Percentiles rank a stretch among this genome's conserved stretches.
Conservation (phyloP, 352 stramenopile species). For the Phytophthora agathidicida region DNA sequence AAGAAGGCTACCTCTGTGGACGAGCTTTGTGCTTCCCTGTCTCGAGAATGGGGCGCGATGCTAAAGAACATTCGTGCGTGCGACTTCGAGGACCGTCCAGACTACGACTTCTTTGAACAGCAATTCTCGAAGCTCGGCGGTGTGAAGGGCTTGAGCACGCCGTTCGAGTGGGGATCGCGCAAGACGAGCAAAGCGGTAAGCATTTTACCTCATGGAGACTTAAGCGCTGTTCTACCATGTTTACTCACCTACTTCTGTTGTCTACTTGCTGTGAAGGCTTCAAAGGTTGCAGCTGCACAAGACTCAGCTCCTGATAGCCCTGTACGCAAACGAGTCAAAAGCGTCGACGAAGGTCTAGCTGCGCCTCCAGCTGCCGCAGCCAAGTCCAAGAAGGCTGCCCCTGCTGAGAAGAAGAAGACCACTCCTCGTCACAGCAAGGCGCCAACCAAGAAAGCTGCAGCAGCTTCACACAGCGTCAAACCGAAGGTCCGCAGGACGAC, state of each 20-base stretch:
- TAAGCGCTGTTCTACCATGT: neutral
- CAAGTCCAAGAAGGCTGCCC: constrained; percentile 20
- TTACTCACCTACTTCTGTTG: neutral
- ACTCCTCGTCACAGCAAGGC: constrained; percentile 15
- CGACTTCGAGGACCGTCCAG: constrained; percentile 75
- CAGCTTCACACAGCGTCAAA: constrained; percentile 2
- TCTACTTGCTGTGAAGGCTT: constrained; percentile 9
- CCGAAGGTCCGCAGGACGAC: constrained; percentile 16
- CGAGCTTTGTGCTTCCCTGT: constrained; percentile 61
- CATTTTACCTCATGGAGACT: neutral
- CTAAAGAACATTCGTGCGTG: constrained; percentile 61
- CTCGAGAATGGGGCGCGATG: constrained; percentile 63
- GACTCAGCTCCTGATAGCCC: constrained; percentile 22
- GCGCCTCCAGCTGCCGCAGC: neutral
- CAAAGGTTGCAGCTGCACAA: constrained; percentile 15
- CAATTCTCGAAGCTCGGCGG: constrained; percentile 61
- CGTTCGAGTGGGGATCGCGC: constrained; percentile 53
- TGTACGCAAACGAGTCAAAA: constrained; percentile 40
- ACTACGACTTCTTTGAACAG: constrained; percentile 73
- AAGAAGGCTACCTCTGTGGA: constrained; percentile 64
- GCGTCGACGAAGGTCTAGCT: constrained; percentile 5
- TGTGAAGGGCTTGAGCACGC: constrained; percentile 37
- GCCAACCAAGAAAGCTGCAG: constrained; percentile 14
- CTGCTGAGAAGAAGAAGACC: constrained; percentile 26
- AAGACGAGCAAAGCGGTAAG: constrained; percentile 35